Evolutionary conservation across 2,329 filamentous ascomycete genomes (phyloP).

Genomic region (Ciborinia camelliae): DNA sequence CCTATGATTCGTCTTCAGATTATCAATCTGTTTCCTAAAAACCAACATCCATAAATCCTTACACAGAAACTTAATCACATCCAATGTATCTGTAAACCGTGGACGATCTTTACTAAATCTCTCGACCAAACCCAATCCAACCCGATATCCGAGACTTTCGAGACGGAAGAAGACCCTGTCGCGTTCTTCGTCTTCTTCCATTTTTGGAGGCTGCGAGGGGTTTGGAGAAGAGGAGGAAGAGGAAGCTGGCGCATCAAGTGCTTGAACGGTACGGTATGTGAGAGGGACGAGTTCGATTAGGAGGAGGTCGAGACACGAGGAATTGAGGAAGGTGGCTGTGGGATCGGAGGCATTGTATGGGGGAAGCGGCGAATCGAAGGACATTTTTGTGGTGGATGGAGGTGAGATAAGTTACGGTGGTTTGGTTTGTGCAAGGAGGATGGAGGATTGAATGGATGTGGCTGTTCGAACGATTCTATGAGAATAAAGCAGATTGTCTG

Average conservation of each 20-base stretch:
- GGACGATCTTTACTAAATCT: constrained; percentile 80
- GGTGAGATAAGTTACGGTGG: neutral
- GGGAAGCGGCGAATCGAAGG: constrained; percentile 67
- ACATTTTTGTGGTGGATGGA: constrained; percentile 49
- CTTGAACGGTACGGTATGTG: constrained; percentile 78
- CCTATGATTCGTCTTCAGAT: constrained; percentile 95
- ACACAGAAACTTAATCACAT: constrained; percentile 97
- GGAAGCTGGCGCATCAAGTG: constrained; percentile 49
- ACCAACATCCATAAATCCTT: constrained; percentile 96
- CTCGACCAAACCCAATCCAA: constrained; percentile 89
- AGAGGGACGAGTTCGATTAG: constrained; percentile 96
- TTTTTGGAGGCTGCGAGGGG: constrained; percentile 31
- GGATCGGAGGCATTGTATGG: constrained; percentile 72
- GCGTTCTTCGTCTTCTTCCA: constrained; percentile 76
- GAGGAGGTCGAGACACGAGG: constrained; percentile 87
- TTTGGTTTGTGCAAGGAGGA: neutral
- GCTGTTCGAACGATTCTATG: neutral
- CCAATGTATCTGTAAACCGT: constrained; percentile 85
- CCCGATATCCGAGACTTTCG: constrained; percentile 82
- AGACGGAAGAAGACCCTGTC: constrained; percentile 84
- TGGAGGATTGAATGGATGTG: neutral
- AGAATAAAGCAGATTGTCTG: neutral
- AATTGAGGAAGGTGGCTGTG: constrained; percentile 70
- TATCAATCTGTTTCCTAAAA: constrained; percentile 96
- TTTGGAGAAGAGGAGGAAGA: neutral